Conservation (phyloP, 2,329 filamentous ascomycete genomes). For the Daldinia sp. region DNA sequence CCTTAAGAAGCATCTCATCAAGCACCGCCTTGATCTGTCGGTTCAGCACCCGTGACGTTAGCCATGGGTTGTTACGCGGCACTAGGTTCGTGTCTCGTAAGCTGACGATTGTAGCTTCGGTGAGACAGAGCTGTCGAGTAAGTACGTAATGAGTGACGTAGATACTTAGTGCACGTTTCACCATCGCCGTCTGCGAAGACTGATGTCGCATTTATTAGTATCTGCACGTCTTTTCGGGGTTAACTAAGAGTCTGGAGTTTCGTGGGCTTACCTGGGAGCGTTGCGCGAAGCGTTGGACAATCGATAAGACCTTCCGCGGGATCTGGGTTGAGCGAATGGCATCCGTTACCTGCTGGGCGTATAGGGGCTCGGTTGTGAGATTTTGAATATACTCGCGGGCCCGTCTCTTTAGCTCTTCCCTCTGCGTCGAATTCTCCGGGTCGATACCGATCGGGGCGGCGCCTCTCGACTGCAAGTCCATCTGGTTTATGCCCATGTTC, state of each 20-base stretch:
- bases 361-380: conserved; percentile 57
- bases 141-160: conserved; percentile 67
- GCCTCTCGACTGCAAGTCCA: conserved; percentile 53
- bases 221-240: neutral
- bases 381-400: conserved; percentile 59
- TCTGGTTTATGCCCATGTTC: conserved; percentile 47
- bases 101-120: conserved; percentile 52
- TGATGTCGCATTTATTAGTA: neutral
- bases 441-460: conserved; percentile 63
- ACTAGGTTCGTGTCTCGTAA: conserved; percentile 55
- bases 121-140: conserved; percentile 63
- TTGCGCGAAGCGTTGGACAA: conserved; percentile 58
- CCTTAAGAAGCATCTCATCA: conserved; percentile 62
- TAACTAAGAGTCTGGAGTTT: too few relatives aligned
- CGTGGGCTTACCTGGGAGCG: conserved; percentile 52
- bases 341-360: conserved; percentile 60
- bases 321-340: conserved; percentile 55
- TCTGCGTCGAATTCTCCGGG: conserved; percentile 51
- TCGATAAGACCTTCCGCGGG: conserved; percentile 56
- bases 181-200: conserved; percentile 54
- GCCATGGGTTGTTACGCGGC: conserved; percentile 53
- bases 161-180: conserved; percentile 61
- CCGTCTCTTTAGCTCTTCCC: conserved; percentile 56
- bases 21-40: conserved; percentile 65
- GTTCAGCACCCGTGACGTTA: conserved; percentile 63